Conservation (phyloP, 2,329 filamentous ascomycete genomes). For the Curvularia spicifera region DNA sequence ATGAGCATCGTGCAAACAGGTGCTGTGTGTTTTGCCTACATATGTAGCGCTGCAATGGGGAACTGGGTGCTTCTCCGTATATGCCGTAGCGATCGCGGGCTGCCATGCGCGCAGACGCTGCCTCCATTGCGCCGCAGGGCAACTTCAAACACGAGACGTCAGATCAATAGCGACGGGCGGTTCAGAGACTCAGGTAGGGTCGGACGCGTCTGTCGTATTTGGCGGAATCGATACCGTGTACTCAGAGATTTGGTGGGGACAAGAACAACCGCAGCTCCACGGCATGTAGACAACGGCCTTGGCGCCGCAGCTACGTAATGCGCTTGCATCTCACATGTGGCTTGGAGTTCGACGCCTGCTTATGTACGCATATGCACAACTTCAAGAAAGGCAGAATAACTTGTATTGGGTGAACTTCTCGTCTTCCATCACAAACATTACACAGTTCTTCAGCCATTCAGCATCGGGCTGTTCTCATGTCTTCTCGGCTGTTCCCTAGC, state of each 20-base stretch:
- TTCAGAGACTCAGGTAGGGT: constrained; percentile 1
- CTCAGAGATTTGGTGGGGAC: constrained; percentile 25
- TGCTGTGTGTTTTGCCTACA: constrained; percentile 53
- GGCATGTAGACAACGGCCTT: constrained; percentile 19
- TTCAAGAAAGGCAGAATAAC: neutral
- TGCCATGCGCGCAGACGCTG: constrained; percentile 92
- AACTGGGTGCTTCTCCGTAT: constrained; percentile 77
- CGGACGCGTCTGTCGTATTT: constrained; percentile 9
- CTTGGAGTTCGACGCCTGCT: neutral
- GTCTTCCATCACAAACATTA: neutral
- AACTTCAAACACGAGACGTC: neutral
- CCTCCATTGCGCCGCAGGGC: constrained; percentile 69
- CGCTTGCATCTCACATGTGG: constrained; percentile 13
- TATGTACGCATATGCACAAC: constrained; percentile 4
- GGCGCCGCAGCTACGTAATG: constrained; percentile 27
- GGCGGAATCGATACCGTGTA: constrained; percentile 17
- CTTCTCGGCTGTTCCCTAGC: neutral
- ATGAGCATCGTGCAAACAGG: constrained; percentile 16
- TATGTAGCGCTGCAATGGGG: constrained; percentile 93
- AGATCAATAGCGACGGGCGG: neutral
- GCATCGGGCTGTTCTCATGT: neutral
- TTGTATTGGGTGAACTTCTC: neutral
- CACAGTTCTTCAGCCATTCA: neutral
- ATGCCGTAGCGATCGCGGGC: constrained; percentile 91
- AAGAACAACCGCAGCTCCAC: constrained; percentile 17